phyloP scores from a whole-genome alignment of 805 yeast genomes.

The Wickerhamiella nectarea region DNA sequence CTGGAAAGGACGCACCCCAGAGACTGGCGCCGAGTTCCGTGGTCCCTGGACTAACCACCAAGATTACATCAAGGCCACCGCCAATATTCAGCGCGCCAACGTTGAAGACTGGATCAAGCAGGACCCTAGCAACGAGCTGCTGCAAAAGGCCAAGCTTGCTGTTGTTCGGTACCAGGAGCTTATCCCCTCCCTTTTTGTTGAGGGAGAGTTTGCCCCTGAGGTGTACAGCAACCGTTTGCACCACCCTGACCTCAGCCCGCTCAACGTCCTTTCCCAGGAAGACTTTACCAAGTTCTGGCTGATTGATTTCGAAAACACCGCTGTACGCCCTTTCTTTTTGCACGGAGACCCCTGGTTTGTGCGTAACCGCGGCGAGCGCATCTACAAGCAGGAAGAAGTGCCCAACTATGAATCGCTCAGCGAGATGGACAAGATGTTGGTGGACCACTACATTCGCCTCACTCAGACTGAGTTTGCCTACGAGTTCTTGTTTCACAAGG shows the following conservation, averaged over 20 bases:
- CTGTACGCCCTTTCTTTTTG: conserved; percentile 69
- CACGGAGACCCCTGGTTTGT: conserved; percentile 72
- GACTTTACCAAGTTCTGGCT: conserved; percentile 32
- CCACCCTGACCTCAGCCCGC: conserved; percentile 80
- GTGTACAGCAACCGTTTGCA: conserved; percentile 59
- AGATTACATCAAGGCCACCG: conserved; percentile 51
- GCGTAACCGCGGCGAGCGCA: conserved; percentile 76
- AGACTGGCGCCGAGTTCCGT: conserved; percentile 34
- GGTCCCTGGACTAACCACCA: conserved; percentile 76
- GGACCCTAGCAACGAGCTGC: conserved; percentile 34
- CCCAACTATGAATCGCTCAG: conserved; percentile 54
- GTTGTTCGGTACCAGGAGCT: conserved; percentile 46
- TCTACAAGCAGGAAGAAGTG: conserved; percentile 64
- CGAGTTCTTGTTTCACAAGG: conserved; percentile 62
- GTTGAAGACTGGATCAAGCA: conserved; percentile 41
- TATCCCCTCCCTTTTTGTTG: conserved; percentile 43
- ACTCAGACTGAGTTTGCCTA: conserved; percentile 85
- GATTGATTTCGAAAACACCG: conserved; percentile 70
- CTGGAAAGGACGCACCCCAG: conserved; percentile 51
- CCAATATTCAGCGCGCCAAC: conserved; percentile 51
- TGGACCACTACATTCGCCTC: conserved; percentile 72
- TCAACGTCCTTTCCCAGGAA: conserved; percentile 49
- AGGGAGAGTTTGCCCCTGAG: conserved; percentile 37
- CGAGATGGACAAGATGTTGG: conserved; percentile 64
- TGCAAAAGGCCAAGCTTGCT: conserved; percentile 26